Conservation (phyloP, 1,284 basidiomycete genomes). For the Malassezia cuniculi region DNA sequence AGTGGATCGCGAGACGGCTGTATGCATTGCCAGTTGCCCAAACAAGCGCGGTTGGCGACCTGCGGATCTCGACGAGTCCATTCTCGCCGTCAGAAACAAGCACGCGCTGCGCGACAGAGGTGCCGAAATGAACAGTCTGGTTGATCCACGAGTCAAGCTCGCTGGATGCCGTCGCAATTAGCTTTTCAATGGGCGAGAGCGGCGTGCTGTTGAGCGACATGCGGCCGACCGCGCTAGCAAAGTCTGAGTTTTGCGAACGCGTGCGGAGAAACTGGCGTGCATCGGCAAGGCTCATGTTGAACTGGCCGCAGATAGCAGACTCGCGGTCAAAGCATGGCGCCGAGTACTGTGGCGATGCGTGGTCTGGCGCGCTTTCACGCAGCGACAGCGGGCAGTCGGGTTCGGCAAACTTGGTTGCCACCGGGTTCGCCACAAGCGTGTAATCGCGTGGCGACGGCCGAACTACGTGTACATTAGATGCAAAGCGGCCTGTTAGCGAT, state of each 20-base stretch:
- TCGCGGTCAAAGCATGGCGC: constrained; percentile 14
- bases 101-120: constrained; percentile 5
- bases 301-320: constrained; percentile 22
- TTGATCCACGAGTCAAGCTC: constrained; percentile 20
- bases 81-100: constrained; percentile 1
- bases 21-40: constrained; percentile 30
- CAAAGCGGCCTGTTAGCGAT: constrained; percentile 13
- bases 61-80: constrained; percentile 23
- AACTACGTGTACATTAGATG: constrained; percentile 24
- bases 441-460: constrained; percentile 25
- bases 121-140: constrained; percentile 17
- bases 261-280: constrained; percentile 23
- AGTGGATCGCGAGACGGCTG: constrained; percentile 30
- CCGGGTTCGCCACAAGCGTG: constrained; percentile 20
- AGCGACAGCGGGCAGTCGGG: too few species aligned
- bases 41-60: constrained; percentile 26
- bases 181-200: constrained; percentile 15
- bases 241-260: not conserved
- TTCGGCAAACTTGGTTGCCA: constrained; percentile 20
- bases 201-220: not conserved
- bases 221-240: too few species aligned
- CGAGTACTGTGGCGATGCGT: constrained; percentile 3
- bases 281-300: constrained; percentile 22
- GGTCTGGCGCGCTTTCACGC: constrained; percentile 7
- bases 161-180: constrained; percentile 20